Base-by-base conservation (phyloP, 495 filamentous ascomycete genomes). In the Penicillium maclennaniae region DNA sequence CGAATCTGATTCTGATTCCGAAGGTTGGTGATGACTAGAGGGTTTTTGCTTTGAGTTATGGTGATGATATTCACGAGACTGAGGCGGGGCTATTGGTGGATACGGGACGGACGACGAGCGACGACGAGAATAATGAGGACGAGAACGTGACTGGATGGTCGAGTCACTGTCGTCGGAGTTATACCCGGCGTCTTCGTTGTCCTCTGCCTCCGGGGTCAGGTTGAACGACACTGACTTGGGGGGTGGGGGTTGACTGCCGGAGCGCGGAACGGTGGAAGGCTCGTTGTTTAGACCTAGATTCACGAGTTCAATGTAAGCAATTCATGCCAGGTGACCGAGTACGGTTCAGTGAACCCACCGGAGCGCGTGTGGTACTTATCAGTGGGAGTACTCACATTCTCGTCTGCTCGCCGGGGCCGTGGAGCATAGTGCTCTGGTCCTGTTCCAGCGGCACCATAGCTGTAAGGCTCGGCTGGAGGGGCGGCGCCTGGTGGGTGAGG, bases 381-480 rank as follows among this genome's bases (percentile, higher is more conserved):
- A 60, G 63, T 66, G 58, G 74, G 61, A 56, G 68, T 62, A 77
- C 78, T 81, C 77, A 81, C 79, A 78, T 79, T 81, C 59, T 80
- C 77, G 67, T 81, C 77, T 51, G 68, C 73, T 60, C 76, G 68
- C 45, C 74, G 71, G 26, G 74, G 63, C 58, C 70, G 69, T 26
- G 68, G 64, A 37, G 67, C 67, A 49, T 77, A 79, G 4, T 69
- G 58, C 47, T 75, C 72, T 17, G 69, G 62, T 34, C 61, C 72
- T 37, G 70, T 56, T 25, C 55, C 61, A 20, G 66, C 67, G 47
- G 70, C 67, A 12, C 72, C 69, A 51, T 78, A 79, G 27, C 65
- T 65, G 45, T 74, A 78, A 8, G 70, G 65, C 58, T 76, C 74
- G 10, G 70, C 56, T 19, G 70, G 73, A 4, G 75, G 73, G 14